phyloP scores from a whole-genome alignment of 2,329 filamentous ascomycete genomes.

The Plectosphaerella cucumerina region DNA sequence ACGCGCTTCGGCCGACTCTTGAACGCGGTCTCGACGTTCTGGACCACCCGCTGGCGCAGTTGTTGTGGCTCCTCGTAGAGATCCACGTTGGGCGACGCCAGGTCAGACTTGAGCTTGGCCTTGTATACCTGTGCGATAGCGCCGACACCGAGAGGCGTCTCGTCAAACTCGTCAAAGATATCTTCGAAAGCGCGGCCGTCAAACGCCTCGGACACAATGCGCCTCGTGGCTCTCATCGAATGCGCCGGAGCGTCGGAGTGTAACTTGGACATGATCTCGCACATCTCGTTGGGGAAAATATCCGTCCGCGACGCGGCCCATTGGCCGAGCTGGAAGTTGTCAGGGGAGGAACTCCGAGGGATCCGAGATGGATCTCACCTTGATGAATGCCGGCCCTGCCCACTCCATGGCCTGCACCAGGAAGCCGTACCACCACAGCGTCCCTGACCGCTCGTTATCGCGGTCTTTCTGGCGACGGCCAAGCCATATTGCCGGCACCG shows the following conservation, averaged over 20 bases:
- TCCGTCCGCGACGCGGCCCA: constrained; percentile 96
- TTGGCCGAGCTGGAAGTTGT: constrained; percentile 69
- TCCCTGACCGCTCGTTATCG: constrained; percentile 74
- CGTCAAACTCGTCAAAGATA: constrained; percentile 94
- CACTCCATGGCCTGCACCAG: constrained; percentile 86
- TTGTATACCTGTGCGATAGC: constrained; percentile 98
- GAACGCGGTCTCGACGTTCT: constrained; percentile 78
- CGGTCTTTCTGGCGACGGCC: constrained; percentile 59
- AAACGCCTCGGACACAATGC: constrained; percentile 78
- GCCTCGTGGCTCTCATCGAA: constrained; percentile 73
- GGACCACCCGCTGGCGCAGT: constrained; percentile 65
- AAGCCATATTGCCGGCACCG: constrained; percentile 77
- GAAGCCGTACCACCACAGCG: constrained; percentile 92
- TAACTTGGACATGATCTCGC: constrained; percentile 86
- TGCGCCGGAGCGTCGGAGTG: constrained; percentile 95
- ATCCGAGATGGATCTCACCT: constrained; percentile 47
- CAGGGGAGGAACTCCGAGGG: not conserved
- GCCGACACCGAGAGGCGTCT: constrained; percentile 84
- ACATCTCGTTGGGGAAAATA: constrained; percentile 93
- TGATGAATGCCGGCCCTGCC: constrained; percentile 94
- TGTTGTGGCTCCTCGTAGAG: constrained; percentile 41
- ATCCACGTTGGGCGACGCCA: constrained; percentile 63
- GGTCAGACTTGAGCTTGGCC: constrained; percentile 78
- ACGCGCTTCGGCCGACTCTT: constrained; percentile 83
- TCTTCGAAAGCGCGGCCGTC: constrained; percentile 75